Conservation (phyloP, 129 eudicot species). For the Daucus carota region DH1_v3.0 NC_030381.2:50509501-50510000, state of each 20-base stretch:
- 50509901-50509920: slow-evolving; percentile 5
- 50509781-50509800: not conserved
- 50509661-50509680: slow-evolving; percentile 5
- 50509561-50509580: not conserved
- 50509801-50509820: not conserved
- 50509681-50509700: not conserved
- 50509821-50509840: not conserved
- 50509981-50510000: slow-evolving; percentile 24
- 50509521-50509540: slow-evolving; percentile 17
- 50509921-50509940: slow-evolving; percentile 23
- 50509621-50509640: slow-evolving; percentile 24
- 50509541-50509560: slow-evolving; percentile 22
- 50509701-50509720: not conserved
- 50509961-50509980: slow-evolving; percentile 27
- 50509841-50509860: not conserved
- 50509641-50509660: slow-evolving; percentile 9
- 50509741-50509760: not conserved
- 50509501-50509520: slow-evolving; percentile 30
- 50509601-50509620: slow-evolving; percentile 13
- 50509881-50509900: slow-evolving; percentile 19
- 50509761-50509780: not conserved
- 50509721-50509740: not conserved
- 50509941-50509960: slow-evolving; percentile 27
- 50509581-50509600: slow-evolving; percentile 1
- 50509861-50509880: not conserved